Conservation (phyloP, 2,329 filamentous ascomycete genomes). For the Dactylella cylindrospora region DNA sequence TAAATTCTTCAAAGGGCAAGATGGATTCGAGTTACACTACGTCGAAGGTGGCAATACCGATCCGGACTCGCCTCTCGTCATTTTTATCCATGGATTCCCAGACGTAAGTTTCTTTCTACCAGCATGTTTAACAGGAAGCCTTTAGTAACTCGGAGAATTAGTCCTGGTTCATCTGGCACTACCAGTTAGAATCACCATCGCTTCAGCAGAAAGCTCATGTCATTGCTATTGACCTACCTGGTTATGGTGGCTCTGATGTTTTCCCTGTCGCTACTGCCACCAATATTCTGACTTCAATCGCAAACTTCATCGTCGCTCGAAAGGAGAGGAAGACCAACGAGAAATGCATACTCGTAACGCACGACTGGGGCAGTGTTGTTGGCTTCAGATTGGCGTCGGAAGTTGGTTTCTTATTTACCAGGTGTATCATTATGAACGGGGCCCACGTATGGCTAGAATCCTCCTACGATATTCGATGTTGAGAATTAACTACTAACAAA, state of each 20-base stretch:
- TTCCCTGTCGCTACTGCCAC: slow-evolving; percentile 20
- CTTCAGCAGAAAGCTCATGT: slow-evolving; percentile 38
- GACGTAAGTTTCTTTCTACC: slow-evolving; percentile 13
- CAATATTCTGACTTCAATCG: slow-evolving; percentile 14
- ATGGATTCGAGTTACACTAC: slow-evolving; percentile 37
- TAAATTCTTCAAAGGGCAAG: slow-evolving; percentile 24
- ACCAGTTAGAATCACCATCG: slow-evolving; percentile 27
- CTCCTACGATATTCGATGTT: too few relatives aligned
- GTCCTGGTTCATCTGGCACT: slow-evolving; percentile 43
- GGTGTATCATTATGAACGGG: slow-evolving; percentile 37
- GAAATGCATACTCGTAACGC: slow-evolving; percentile 32
- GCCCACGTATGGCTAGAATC: slow-evolving; percentile 11
- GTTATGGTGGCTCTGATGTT: slow-evolving; percentile 30
- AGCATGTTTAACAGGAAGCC: too few relatives aligned
- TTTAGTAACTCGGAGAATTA: too few relatives aligned
- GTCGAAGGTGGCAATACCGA: slow-evolving; percentile 38
- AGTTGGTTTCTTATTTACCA: slow-evolving; percentile 28
- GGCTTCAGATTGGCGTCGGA: slow-evolving; percentile 36
- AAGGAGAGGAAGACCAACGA: slow-evolving; percentile 35
- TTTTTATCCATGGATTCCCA: slow-evolving; percentile 40
- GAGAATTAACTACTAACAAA: slow-evolving; percentile 5
- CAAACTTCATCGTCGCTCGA: slow-evolving; percentile 29
- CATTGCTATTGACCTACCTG: slow-evolving; percentile 38
- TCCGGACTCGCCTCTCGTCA: slow-evolving; percentile 18
- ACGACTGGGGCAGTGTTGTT: slow-evolving; percentile 40